phyloP scores from a whole-genome alignment of 106 monocot species.

The Apostasia ramifera region DNA sequence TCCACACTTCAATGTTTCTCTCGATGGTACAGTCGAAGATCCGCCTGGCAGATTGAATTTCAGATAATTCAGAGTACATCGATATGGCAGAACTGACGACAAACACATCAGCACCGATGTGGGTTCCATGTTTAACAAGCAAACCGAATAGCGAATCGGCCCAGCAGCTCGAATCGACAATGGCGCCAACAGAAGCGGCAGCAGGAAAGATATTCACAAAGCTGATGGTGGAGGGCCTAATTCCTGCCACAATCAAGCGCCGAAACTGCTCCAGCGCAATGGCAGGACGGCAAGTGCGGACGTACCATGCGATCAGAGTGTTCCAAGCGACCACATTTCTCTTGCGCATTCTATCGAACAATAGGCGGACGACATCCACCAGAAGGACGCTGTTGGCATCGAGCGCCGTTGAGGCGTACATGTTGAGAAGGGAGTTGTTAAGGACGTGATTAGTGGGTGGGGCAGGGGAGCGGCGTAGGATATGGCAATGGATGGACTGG shows the following conservation, averaged over 20 bases:
- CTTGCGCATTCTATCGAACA: slow-evolving; percentile 75
- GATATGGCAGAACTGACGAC: slow-evolving; percentile 61
- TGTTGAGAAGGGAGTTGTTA: slow-evolving; percentile 76
- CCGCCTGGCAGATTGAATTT: slow-evolving; percentile 34
- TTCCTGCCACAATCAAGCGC: slow-evolving; percentile 44
- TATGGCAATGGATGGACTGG: slow-evolving; percentile 64
- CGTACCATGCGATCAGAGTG: slow-evolving; percentile 69
- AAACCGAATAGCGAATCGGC: slow-evolving; percentile 36
- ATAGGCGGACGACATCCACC: slow-evolving; percentile 9
- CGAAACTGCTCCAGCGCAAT: slow-evolving; percentile 43
- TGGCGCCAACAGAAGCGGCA: neutral
- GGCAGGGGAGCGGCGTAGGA: slow-evolving; percentile 29
- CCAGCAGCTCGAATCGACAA: neutral
- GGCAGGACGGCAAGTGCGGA: slow-evolving; percentile 9
- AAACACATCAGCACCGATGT: slow-evolving; percentile 36
- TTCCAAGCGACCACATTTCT: slow-evolving; percentile 88
- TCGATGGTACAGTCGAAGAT: slow-evolving; percentile 41
- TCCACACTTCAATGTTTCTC: slow-evolving; percentile 85
- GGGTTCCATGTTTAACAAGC: slow-evolving; percentile 46
- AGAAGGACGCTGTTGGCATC: neutral
- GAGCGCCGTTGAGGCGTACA: slow-evolving; percentile 47
- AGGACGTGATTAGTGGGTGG: slow-evolving; percentile 42
- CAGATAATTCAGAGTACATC: slow-evolving; percentile 50
- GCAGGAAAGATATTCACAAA: slow-evolving; percentile 78
- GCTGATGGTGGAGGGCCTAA: slow-evolving; percentile 45